These are phyloP conservation scores for Calonectria hawksworthii DNA, from an alignment of 2,329 filamentous ascomycete species.

Conservation along the genomic window DNA sequence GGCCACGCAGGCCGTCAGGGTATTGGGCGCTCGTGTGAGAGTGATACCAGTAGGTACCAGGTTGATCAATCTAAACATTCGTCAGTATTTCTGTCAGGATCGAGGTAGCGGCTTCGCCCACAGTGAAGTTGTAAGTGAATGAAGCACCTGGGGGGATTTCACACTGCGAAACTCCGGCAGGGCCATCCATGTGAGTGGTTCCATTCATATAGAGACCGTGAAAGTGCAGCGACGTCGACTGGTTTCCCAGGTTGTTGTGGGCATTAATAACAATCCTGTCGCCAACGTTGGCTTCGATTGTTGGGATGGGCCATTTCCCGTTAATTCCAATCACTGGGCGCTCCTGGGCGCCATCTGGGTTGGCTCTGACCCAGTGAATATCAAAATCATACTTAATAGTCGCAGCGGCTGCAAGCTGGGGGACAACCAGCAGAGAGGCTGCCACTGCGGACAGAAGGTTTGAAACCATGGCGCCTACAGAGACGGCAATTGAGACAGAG, in stretches of 20 bases:
- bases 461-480: constrained; percentile 33
- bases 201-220: constrained; percentile 80
- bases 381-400: constrained; percentile 75
- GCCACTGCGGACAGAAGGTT: constrained; percentile 30
- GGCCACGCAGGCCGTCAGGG: constrained; percentile 76
- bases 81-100: not conserved
- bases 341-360: constrained; percentile 75
- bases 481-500: not conserved
- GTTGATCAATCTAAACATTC: constrained; percentile 67
- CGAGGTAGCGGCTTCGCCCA: constrained; percentile 48
- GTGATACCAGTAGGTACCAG: constrained; percentile 86
- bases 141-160: constrained; percentile 72
- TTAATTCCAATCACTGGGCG: constrained; percentile 83
- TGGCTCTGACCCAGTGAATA: constrained; percentile 78
- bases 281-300: constrained; percentile 73
- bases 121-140: constrained; percentile 79
- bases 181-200: constrained; percentile 79
- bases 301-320: constrained; percentile 79
- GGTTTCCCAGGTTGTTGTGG: constrained; percentile 72
- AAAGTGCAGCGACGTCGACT: constrained; percentile 76
- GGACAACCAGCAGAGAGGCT: constrained; percentile 36
- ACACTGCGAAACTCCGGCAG: constrained; percentile 76
- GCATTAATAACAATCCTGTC: constrained; percentile 72
- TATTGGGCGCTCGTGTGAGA: constrained; percentile 78
- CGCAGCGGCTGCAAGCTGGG: constrained; percentile 48